Evolutionary conservation across 768 basidiomycete genomes (phyloP), one percentile per base, ranked within the genome.

Genomic region (Cyclocybe aegerita): DNA sequence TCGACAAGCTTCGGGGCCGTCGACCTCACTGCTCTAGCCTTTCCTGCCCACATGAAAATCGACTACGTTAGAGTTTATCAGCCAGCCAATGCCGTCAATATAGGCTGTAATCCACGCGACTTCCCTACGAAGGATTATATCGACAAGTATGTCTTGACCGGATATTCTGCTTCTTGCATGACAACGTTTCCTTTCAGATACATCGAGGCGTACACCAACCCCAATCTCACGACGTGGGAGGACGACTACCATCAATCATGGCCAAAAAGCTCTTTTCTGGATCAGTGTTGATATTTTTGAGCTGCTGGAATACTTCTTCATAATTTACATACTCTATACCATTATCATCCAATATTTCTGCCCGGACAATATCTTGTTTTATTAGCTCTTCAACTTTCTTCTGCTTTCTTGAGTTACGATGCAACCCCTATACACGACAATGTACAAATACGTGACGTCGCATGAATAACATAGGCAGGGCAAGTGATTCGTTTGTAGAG

Each of bases 71-170:
- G 90, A 35, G 86, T 93, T 0, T 93, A 92, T 63, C 90, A 92
- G 60, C 77, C 79, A 17, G 63, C 71, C 41, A 66, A 79, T 43
- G 65, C 73, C n/a, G 74, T 77, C 41, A 88, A 90, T 58, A 75
- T 89, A 50, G 90, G 90, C 10, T 93, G 90, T 56, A 75, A 83
- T 58, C 90, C 90, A 3, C 66, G 70, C 16, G 70, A 73, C 38
- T 82, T 79, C 60, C 90, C 90, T 1, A 93, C 90, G 0, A 71
- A 74, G n/a, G 66, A 72, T 4, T 93, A 93, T 62, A 93, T 92
- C 53, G 71, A 82, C 32, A 64, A 68, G 81, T 85, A 64, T 54
- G 73, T 71, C 35, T 31, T 32, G 36, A 16, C 29, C 4, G 4
- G 15, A 38, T 34, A 9, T 30, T 12, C 10, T 43, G 14, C 23